Base-by-base conservation (phyloP, 176 grass and related monocot species). In the Tuctoria greenei region DNA sequence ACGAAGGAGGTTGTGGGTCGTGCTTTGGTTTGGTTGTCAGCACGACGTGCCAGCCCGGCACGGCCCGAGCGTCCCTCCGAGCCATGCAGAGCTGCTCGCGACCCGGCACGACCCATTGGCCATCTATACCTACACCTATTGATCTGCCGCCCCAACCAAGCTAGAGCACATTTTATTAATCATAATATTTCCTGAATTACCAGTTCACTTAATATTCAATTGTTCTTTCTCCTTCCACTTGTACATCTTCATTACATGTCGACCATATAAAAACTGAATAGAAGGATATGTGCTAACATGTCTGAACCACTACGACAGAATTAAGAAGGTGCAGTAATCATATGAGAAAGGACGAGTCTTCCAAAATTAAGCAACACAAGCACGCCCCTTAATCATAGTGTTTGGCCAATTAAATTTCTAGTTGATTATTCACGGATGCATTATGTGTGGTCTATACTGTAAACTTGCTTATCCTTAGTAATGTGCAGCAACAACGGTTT, bases 271-370 rank as follows among this genome's bases (percentile, higher is more conserved):
- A 72, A 56, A 31, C 12, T 31, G 9, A 58, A 58, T 8, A 44
- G 61, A 82, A 83, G 16, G 35, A 61, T 70, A 12, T n/a, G 10
- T 18, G 17, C 46, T n/a, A n/a, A n/a, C n/a, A n/a, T n/a, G n/a
- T n/a, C n/a, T n/a, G n/a, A n/a, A n/a, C 17, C 56, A 54, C 51
- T 41, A 39, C 6, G 15, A 54, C 14, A 52, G 10, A 76, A 45
- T 75, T 61, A 25, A 21, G 26, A 76, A 38, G 41, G 50, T 55
- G 40, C 27, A 49, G 15, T 18, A 28, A 76, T 2, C 27, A 67
- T 4, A 13, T 60, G 10, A 34, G 55, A 62, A 37, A 8, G 12
- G 8, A 24, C 16, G 27, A 40, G 15, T 13, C 13, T 16, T 54
- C 31, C 7, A 35, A 64, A n/a, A 24, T 67, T 28, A 23, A 69